These are phyloP conservation scores for Daedaleopsis nitida DNA, from an alignment of 768 basidiomycete species.

Conservation along the genomic window DNA sequence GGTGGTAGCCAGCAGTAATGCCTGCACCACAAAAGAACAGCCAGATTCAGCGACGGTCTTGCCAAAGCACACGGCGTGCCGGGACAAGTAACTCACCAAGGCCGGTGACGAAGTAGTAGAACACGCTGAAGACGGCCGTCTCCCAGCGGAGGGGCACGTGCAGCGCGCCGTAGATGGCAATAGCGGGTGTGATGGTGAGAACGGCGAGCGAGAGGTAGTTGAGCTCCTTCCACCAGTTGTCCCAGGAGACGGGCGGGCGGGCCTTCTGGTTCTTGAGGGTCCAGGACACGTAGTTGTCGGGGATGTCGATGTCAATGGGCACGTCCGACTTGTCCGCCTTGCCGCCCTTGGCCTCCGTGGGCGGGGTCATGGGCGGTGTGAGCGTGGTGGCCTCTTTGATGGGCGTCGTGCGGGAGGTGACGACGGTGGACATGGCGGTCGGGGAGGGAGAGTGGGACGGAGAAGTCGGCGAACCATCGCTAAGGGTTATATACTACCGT, in stretches of 20 bases:
- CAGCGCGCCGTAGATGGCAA: slow-evolving; percentile 73
- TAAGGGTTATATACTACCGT: slow-evolving; percentile 15
- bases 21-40: slow-evolving; percentile 46
- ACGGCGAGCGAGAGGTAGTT: slow-evolving; percentile 78
- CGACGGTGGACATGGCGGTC: slow-evolving; percentile 33
- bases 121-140: slow-evolving; percentile 68
- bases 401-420: slow-evolving; percentile 26
- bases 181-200: slow-evolving; percentile 69
- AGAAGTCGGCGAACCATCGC: background rate
- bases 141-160: slow-evolving; percentile 68
- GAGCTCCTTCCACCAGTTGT: slow-evolving; percentile 56
- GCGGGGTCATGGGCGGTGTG: slow-evolving; percentile 23
- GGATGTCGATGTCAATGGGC: slow-evolving; percentile 42
- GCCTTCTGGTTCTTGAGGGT: slow-evolving; percentile 52
- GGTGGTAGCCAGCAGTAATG: slow-evolving; percentile 94
- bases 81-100: slow-evolving; percentile 57
- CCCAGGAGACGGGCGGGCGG: slow-evolving; percentile 48
- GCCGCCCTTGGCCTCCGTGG: slow-evolving; percentile 12
- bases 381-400: slow-evolving; percentile 23
- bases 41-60: background rate
- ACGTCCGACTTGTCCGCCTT: slow-evolving; percentile 21
- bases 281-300: slow-evolving; percentile 60
- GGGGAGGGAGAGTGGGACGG: slow-evolving; percentile 20
- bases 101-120: slow-evolving; percentile 82
- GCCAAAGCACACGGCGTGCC: background rate